Base-by-base conservation (phyloP, 345 rosid genomes). In the Pseudoturritis turrita region DNA sequence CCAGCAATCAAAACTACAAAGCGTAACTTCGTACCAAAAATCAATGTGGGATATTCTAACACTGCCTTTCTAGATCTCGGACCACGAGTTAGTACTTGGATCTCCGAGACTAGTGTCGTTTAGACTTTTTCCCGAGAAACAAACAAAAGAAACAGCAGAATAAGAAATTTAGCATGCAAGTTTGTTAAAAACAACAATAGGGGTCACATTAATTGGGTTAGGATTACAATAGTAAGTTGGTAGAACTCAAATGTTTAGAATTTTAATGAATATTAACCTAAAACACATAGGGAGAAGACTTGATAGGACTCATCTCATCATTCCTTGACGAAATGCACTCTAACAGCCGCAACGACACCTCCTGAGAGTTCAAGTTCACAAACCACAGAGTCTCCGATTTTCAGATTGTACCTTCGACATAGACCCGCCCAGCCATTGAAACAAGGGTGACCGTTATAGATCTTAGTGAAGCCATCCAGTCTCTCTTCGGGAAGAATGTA, bases 311-410 rank as follows among this genome's bases (percentile, higher is more conserved):
- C 2, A 12, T 33, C 46, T 29, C 44, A 0, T 50, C 52, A 53
- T 54, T 51, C 7, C 0, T 63, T 5, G 15, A 13, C 10, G 15
- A 66, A 28, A 29, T 74, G 78, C 5, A 74, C 1, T 58, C 78
- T n/a, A 7, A 66, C 49, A 33, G 62, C 57, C 1, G 56, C 33
- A 1, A 75, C 78, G 6, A 75, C 19, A 43, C 19, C 63, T 21
- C 23, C 23, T 14, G 78, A 41, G 35, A 28, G 40, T 60, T 60
- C 78, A 13, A 75, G 54, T 19, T 75, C 78, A 18, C 69, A 75
- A 10, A 75, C 69, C 11, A 75, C 52, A 6, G 1, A 10, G 63
- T 67, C 78, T 22, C 68, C 73, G 9, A 4, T 5, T 4, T 65
- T 23, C 13, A 68, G 40, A 10, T 75, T 33, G 17, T 60, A 7